phyloP scores from a whole-genome alignment of 2,329 filamentous ascomycete species.

The Phaeosphaeria sp. region DNA sequence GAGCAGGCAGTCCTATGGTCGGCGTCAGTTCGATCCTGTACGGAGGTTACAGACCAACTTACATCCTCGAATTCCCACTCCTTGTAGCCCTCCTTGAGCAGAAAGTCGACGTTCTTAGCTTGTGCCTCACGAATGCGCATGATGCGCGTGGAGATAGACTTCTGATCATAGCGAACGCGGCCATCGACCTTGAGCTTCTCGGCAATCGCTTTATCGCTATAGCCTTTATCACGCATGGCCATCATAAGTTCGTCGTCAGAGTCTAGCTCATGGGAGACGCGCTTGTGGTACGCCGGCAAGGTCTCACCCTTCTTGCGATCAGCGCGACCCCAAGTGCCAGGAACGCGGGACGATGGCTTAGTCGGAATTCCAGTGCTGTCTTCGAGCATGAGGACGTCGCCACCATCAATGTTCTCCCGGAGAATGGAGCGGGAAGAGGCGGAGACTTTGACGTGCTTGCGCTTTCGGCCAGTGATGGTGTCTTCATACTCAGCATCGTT shows the following conservation, averaged over 20 bases:
- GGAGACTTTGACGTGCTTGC: conserved; percentile 21
- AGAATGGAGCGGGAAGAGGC: conserved; percentile 5
- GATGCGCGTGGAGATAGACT: conserved; percentile 58
- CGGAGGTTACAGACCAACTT: conserved; percentile 13
- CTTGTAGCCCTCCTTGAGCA: conserved; percentile 54
- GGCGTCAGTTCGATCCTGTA: background rate
- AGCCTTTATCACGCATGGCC: conserved; percentile 50
- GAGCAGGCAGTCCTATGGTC: conserved; percentile 54
- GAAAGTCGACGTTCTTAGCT: conserved; percentile 52
- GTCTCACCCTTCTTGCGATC: conserved; percentile 40
- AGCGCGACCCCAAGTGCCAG: conserved; percentile 32
- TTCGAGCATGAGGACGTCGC: conserved; percentile 29
- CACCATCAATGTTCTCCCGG: conserved; percentile 16
- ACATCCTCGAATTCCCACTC: conserved; percentile 60
- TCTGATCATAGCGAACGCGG: conserved; percentile 52
- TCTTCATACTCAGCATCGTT: conserved; percentile 14
- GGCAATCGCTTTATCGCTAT: conserved; percentile 53
- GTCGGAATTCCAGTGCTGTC: conserved; percentile 19
- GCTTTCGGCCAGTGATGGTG: conserved; percentile 13
- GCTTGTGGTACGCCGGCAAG: conserved; percentile 50
- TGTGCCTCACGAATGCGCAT: conserved; percentile 53
- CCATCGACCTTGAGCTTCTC: conserved; percentile 51
- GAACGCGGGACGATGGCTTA: conserved; percentile 15
- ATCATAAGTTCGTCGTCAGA: conserved; percentile 57
- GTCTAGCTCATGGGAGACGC: conserved; percentile 52